Conservation (phyloP, 2,329 filamentous ascomycete species). For the Paracoccidioides brasiliensis region DNA sequence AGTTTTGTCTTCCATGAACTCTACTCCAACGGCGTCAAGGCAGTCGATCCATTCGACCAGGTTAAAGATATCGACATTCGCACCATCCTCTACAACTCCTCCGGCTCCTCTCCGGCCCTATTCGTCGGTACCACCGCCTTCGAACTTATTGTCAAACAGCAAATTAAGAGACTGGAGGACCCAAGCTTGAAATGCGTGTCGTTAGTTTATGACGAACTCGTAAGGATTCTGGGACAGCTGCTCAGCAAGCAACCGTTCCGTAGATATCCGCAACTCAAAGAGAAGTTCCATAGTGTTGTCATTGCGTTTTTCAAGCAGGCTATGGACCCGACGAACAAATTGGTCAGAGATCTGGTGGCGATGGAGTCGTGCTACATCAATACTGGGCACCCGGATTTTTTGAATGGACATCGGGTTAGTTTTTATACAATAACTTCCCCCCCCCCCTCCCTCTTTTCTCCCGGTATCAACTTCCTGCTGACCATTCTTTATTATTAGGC, state of each 20-base stretch:
- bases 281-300: conserved; percentile 89
- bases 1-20: conserved; percentile 99
- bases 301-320: conserved; percentile 95
- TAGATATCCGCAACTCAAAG: conserved; percentile 85
- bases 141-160: conserved; percentile 95
- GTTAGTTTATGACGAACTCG: conserved; percentile 91
- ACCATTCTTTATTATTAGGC: conserved; percentile 38
- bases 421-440: neutral
- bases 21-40: conserved; percentile 94
- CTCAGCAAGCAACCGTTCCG: conserved; percentile 82
- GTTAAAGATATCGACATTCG: conserved; percentile 97
- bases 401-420: conserved; percentile 78
- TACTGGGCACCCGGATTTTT: conserved; percentile 93
- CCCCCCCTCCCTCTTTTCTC: neutral
- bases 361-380: conserved; percentile 99
- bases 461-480: neutral
- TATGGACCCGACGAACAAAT: conserved; percentile 96
- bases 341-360: conserved; percentile 78
- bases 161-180: conserved; percentile 92
- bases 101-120: conserved; percentile 89
- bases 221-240: conserved; percentile 84
- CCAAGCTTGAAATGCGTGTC: conserved; percentile 96
- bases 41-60: conserved; percentile 90
- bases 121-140: conserved; percentile 98
- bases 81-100: conserved; percentile 96